phyloP scores from a whole-genome alignment of 2,329 filamentous ascomycete genomes.

The Periconia sp. region DNA sequence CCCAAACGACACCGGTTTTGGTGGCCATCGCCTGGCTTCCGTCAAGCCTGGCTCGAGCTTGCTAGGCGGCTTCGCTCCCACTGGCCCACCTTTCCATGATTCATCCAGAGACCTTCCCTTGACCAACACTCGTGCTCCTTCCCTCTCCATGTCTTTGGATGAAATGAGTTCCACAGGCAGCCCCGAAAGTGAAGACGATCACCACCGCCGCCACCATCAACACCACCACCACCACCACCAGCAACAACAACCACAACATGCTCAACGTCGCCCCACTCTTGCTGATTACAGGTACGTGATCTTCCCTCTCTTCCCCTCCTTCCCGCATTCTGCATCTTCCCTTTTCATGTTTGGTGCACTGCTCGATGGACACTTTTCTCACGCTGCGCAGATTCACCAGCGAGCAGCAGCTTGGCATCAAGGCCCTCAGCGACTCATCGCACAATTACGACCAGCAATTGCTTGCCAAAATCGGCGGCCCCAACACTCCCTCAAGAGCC shows the following conservation, averaged over 20 bases:
- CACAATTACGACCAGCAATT: slow-evolving; percentile 65
- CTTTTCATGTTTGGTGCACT: background rate
- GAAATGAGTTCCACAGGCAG: slow-evolving; percentile 40
- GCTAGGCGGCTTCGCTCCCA: slow-evolving; percentile 36
- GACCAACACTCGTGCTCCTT: slow-evolving; percentile 41
- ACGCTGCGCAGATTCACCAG: slow-evolving; percentile 54
- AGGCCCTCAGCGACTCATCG: slow-evolving; percentile 60
- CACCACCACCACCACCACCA: too few species aligned
- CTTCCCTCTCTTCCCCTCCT: background rate
- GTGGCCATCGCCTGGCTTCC: slow-evolving; percentile 45
- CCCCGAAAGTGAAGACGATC: slow-evolving; percentile 37
- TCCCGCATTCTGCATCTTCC: background rate
- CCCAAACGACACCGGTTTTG: slow-evolving; percentile 51
- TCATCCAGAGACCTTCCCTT: slow-evolving; percentile 32
- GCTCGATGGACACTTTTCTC: background rate
- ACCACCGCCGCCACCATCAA: slow-evolving; percentile 19
- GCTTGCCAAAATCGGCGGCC: slow-evolving; percentile 63
- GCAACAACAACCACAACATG: background rate
- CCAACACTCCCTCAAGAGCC: slow-evolving; percentile 56
- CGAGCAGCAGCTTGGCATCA: slow-evolving; percentile 60
- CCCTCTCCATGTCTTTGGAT: slow-evolving; percentile 40
- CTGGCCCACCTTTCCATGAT: slow-evolving; percentile 24
- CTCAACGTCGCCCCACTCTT: slow-evolving; percentile 36
- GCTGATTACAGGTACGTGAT: slow-evolving; percentile 47
- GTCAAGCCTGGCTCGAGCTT: slow-evolving; percentile 53